Conservation (phyloP, 2,329 filamentous ascomycete species). For the Colletotrichum costaricense region DNA sequence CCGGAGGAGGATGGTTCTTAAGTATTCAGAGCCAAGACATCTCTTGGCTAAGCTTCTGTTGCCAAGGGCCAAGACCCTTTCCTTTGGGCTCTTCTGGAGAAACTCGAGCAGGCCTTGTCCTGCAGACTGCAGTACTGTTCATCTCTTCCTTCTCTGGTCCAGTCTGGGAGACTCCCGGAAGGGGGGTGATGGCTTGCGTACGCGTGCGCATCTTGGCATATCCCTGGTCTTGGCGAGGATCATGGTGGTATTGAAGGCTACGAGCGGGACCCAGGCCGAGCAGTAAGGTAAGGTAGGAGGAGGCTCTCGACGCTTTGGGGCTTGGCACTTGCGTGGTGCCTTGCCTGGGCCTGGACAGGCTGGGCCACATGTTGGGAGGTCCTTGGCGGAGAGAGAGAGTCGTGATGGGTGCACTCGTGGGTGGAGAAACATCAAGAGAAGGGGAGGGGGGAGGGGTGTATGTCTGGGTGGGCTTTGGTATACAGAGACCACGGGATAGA, state of each 20-base stretch:
- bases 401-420: not conserved
- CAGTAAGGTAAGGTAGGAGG: not conserved
- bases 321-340: slow-evolving; percentile 20
- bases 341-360: slow-evolving; percentile 10
- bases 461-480: no score
- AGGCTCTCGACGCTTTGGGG: slow-evolving; percentile 20
- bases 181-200: slow-evolving; percentile 5
- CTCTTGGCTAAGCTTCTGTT: slow-evolving; percentile 31
- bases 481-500: no score
- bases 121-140: not conserved
- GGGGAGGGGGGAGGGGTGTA: not conserved
- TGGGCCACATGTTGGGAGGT: slow-evolving; percentile 5
- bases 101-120: not conserved
- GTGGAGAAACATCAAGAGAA: not conserved
- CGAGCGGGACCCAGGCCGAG: slow-evolving; percentile 6
- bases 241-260: not conserved
- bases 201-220: not conserved
- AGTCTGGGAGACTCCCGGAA: not conserved
- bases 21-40: slow-evolving; percentile 11
- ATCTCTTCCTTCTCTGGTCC: not conserved
- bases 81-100: not conserved
- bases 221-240: slow-evolving; percentile 5
- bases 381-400: slow-evolving; percentile 8
- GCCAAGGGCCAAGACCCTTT: slow-evolving; percentile 29
- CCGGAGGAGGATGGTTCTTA: slow-evolving; percentile 13